phyloP scores from a whole-genome alignment of 306 rosid species.

The Castanea crenata region DNA sequence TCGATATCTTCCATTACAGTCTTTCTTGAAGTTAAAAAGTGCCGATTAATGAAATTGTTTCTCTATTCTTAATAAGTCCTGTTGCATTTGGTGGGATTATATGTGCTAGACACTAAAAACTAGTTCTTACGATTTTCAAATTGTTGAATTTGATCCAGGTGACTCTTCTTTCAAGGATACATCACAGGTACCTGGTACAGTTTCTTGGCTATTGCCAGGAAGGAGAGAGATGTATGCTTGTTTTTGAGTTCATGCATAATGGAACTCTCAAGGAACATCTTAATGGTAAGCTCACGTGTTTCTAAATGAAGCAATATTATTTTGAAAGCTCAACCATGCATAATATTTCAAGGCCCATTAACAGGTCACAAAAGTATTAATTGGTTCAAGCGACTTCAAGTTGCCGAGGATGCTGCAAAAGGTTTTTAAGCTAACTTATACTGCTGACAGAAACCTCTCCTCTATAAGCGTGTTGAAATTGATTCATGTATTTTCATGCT shows the following conservation, averaged over 20 bases:
- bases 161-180: conserved; percentile 93
- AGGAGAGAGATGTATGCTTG: too few species aligned
- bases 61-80: background rate
- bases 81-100: background rate
- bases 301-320: conserved; percentile 10
- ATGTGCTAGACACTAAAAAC: background rate
- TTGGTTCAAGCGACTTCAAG: too few species aligned
- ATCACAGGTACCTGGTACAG: conserved; percentile 94
- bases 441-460: too few species aligned
- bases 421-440: too few species aligned
- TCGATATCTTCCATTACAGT: background rate
- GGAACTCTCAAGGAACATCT: conserved; percentile 99
- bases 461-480: too few species aligned
- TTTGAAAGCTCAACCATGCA: too few species aligned
- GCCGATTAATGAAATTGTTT: background rate
- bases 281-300: conserved; percentile 61
- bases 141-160: conserved; percentile 53
- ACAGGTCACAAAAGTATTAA: too few species aligned
- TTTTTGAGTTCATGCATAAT: too few species aligned
- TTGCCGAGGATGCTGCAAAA: too few species aligned
- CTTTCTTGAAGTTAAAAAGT: background rate
- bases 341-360: too few species aligned
- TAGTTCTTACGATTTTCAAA: background rate
- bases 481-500: too few species aligned
- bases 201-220: conserved; percentile 91